Evolutionary conservation across 768 basidiomycete species (phyloP).

Genomic region (Lyophyllum decastes): DNA sequence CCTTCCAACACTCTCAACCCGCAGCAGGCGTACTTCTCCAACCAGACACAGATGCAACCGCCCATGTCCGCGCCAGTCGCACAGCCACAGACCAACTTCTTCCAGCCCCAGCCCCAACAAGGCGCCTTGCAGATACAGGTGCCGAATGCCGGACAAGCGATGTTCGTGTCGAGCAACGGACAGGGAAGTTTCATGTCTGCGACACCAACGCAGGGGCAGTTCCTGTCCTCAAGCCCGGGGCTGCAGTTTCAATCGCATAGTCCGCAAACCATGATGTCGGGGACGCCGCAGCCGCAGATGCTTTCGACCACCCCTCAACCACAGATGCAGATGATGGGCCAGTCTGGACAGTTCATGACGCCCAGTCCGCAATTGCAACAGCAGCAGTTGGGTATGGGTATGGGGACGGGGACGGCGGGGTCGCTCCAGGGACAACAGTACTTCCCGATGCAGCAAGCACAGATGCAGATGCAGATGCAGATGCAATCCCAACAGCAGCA

Average conservation of each 20-base stretch:
- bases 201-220: slow-evolving; percentile 28
- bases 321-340: slow-evolving; percentile 24
- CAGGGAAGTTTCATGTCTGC: slow-evolving; percentile 28
- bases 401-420: too few species aligned
- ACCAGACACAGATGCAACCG: slow-evolving; percentile 17
- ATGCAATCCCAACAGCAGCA: not conserved
- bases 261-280: slow-evolving; percentile 28
- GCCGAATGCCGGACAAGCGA: slow-evolving; percentile 9
- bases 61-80: slow-evolving; percentile 17
- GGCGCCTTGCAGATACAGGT: slow-evolving; percentile 24
- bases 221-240: slow-evolving; percentile 33
- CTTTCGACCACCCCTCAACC: slow-evolving; percentile 26
- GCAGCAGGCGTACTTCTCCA: slow-evolving; percentile 23
- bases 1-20: slow-evolving; percentile 7
- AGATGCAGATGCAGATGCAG: slow-evolving; percentile 18
- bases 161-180: slow-evolving; percentile 9
- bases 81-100: slow-evolving; percentile 17
- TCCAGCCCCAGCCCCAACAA: slow-evolving; percentile 26
- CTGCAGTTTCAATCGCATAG: slow-evolving; percentile 36
- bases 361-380: slow-evolving; percentile 30
- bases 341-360: slow-evolving; percentile 20
- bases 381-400: slow-evolving; percentile 15
- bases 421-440: too few species aligned
- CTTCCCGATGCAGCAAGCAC: slow-evolving; percentile 18
- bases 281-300: slow-evolving; percentile 21